Base-by-base conservation (phyloP, 192 early-diverging fungal species). In the Endogone sp. region DNA sequence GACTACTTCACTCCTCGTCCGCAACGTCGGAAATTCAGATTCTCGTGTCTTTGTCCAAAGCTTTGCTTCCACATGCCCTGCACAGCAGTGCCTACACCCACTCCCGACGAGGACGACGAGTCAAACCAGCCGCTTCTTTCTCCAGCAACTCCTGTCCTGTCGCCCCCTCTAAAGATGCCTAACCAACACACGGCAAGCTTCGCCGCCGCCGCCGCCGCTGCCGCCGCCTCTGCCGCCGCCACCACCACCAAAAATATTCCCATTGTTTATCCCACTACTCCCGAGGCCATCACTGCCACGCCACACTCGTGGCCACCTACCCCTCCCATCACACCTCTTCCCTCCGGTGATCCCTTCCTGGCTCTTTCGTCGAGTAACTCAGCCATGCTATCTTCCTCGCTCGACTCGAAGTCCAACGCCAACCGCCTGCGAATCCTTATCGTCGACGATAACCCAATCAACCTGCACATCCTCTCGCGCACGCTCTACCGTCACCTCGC, bases 361-460 rank as follows among this genome's bases (percentile, higher is more conserved):
- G 69, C 60, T 65, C 61, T 64, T 68, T 75, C 74, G 71, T 68
- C 69, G 57, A 70, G 56, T 66, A 70, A 21, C 9, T 56, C 69
- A 65, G 68, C 49, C 69, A 63, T 69, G 74, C 71, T 49, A 6
- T 49, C 25, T 32, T 66, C 60, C 23, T 56, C 25, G 63, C 65
- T 26, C 29, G 63, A 10, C 57, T 60, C 57, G 21, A 63, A 24
- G 71, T 67, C 56, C 76, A 68, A 59, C 71, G 72, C 9, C 37
- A 49, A 49, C 6, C 6, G 37, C 63, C 70, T 86, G 56, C 78
- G 75, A 32, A 78, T 88, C 9, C 75, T 90, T 55, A 79, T 88
- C 59, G 84, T 88, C 3, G 89, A 90, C 69, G 89, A 91, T 57
- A 91, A 91, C 71, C 74, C 73, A 28, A 84, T 91, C 77, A 89